Evolutionary conservation across 257 asterid species (phyloP).

Genomic region (Solanum medicagineum): DNA sequence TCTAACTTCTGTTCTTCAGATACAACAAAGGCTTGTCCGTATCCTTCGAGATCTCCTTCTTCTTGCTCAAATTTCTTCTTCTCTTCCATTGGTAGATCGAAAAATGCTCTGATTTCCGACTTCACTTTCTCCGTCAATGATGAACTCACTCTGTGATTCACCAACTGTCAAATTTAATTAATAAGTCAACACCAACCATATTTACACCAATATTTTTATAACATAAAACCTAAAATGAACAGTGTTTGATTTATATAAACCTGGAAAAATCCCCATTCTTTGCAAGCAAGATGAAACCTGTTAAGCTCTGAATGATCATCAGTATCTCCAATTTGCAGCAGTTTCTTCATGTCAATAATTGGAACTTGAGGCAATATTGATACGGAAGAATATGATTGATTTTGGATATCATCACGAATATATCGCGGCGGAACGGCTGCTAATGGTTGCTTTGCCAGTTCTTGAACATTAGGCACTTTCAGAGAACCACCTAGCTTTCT

Average conservation of each 20-base stretch:
- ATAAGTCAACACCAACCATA: too few species aligned
- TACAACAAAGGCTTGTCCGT: constrained; percentile 45
- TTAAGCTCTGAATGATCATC: background rate
- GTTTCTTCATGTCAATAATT: background rate
- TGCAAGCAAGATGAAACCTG: background rate
- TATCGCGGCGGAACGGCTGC: background rate
- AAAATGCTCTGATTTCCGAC: constrained; percentile 13
- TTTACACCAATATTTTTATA: too few species aligned
- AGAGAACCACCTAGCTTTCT: background rate
- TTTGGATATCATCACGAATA: background rate
- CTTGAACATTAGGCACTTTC: background rate
- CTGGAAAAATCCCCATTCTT: background rate
- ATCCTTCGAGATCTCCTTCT: constrained; percentile 25
- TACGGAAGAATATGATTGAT: background rate
- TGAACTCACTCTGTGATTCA: constrained; percentile 40
- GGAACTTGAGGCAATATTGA: background rate
- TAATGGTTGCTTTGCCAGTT: background rate
- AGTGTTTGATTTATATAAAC: background rate
- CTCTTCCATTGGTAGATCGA: constrained; percentile 39
- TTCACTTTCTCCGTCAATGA: constrained; percentile 9
- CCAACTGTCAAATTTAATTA: constrained; percentile 6
- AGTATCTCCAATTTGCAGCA: background rate
- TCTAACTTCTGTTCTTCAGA: constrained; percentile 64
- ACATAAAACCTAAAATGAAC: background rate
- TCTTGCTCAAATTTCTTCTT: constrained; percentile 29